Evolutionary conservation across 805 yeast species (phyloP).

Genomic region (Saccharomycopsis malanga): DNA sequence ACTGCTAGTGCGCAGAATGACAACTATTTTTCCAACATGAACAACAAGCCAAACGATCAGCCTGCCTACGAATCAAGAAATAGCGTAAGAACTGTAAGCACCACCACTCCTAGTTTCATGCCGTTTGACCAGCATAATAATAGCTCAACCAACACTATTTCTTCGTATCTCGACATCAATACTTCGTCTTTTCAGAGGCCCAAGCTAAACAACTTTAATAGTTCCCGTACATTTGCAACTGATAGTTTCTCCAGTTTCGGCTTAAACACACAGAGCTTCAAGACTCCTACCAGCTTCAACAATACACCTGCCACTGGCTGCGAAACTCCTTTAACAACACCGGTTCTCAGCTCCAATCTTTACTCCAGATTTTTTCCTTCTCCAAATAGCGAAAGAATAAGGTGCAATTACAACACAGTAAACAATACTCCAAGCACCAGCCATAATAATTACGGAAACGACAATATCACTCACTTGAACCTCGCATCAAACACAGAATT

Average conservation of each 20-base stretch:
- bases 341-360: conserved; percentile 16
- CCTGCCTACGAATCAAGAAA: neutral
- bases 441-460: neutral
- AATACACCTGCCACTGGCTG: neutral
- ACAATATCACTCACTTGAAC: conserved; percentile 10
- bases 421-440: conserved; percentile 8
- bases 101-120: conserved; percentile 6
- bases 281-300: neutral
- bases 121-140: conserved; percentile 7
- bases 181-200: neutral
- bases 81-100: neutral
- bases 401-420: conserved; percentile 2
- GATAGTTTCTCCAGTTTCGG: neutral
- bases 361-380: conserved; percentile 21
- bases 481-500: conserved; percentile 1
- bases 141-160: conserved; percentile 6
- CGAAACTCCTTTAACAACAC: conserved; percentile 17
- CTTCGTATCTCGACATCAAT: conserved; percentile 17
- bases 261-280: neutral
- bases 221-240: neutral
- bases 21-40: neutral
- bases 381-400: conserved; percentile 19
- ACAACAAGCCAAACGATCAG: neutral
- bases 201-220: neutral
- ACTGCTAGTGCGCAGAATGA: neutral